These are phyloP conservation scores for Cucurbita moschata DNA, from an alignment of 306 rosid genomes.

Conservation along the genomic window DNA sequence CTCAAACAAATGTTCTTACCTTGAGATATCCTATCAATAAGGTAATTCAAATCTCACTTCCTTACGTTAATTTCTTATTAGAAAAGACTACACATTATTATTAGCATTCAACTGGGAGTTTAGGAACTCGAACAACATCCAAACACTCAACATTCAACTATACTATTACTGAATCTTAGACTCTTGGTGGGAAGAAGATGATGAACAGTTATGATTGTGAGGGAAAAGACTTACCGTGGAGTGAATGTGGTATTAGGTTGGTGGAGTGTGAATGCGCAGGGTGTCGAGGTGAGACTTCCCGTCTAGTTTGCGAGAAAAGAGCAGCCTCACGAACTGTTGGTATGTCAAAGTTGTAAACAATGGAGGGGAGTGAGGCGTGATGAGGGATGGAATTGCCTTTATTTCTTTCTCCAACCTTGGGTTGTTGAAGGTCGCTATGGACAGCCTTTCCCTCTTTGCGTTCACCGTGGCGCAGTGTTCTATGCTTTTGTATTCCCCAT, in stretches of 20 bases:
- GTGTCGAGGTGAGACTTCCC: not conserved
- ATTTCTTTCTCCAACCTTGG: not conserved
- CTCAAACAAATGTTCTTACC: no score
- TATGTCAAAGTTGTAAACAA: not conserved
- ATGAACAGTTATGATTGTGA: no score
- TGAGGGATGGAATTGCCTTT: not conserved
- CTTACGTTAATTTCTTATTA: no score
- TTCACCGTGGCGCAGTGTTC: not conserved
- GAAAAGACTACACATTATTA: no score
- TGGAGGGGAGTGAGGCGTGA: not conserved
- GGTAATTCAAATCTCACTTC: no score
- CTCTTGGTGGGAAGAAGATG: no score
- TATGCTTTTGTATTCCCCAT: slow-evolving; percentile 1
- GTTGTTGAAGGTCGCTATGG: not conserved
- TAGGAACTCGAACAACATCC: no score
- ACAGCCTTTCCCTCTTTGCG: not conserved
- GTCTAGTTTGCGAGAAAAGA: not conserved
- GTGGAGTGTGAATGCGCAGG: not conserved
- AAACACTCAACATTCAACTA: no score
- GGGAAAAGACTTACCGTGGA: no score
- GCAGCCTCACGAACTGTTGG: not conserved
- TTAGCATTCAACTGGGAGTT: no score
- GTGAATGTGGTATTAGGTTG: not conserved
- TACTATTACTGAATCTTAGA: no score
- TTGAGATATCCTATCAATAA: no score